Evolutionary conservation across 257 asterid species (phyloP).

Genomic region (Scutellaria minor): DNA sequence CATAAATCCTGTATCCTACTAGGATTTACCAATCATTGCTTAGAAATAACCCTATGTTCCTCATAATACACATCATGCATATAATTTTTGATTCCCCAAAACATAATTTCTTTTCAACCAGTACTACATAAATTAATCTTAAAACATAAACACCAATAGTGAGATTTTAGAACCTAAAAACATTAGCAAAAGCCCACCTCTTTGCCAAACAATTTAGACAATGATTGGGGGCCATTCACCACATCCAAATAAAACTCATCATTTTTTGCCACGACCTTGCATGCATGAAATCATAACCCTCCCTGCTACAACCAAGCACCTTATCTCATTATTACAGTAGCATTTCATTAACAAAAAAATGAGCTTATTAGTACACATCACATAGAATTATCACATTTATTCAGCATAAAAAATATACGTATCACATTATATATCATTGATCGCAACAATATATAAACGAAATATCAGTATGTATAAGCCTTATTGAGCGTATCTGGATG

Average conservation of each 20-base stretch:
- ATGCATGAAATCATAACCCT: constrained; percentile 82
- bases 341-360: constrained; percentile 9
- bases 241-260: constrained; percentile 64
- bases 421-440: constrained; percentile 5
- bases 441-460: not conserved
- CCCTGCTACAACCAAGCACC: constrained; percentile 56
- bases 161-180: not conserved
- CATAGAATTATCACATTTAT: not conserved
- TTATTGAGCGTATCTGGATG: not conserved
- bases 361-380: not conserved
- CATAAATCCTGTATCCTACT: not conserved
- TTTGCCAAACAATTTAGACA: constrained; percentile 60
- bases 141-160: constrained; percentile 6
- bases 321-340: not conserved
- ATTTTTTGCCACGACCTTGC: constrained; percentile 77
- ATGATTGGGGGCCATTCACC: constrained; percentile 64
- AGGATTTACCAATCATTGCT: not conserved
- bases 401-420: not conserved
- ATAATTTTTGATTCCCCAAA: constrained; percentile 3
- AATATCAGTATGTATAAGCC: constrained; percentile 1
- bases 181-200: constrained; percentile 51
- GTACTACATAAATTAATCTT: constrained; percentile 16
- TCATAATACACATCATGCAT: not conserved
- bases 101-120: not conserved
- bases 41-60: not conserved